These are phyloP conservation scores for Plasmodiophora brassicae DNA, from an alignment of 208 protist genomes.

Conservation along the genomic window DNA sequence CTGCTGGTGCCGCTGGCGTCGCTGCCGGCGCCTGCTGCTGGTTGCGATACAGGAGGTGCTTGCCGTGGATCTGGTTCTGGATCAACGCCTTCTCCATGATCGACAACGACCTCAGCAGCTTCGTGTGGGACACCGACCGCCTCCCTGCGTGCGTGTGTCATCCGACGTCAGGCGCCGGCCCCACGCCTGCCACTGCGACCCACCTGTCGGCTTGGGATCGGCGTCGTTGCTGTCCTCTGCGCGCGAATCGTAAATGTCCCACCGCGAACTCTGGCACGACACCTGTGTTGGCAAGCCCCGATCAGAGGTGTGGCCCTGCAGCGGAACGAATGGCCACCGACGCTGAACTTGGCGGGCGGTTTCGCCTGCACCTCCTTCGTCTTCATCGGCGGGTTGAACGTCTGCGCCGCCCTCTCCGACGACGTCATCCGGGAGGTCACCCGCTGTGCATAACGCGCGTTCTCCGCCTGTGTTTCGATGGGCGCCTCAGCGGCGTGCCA, in stretches of 20 bases:
- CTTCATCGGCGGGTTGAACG: conserved; percentile 74
- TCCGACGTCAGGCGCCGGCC: background rate
- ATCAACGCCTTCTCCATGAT: background rate
- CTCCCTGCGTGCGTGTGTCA: too few species aligned
- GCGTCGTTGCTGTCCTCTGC: background rate
- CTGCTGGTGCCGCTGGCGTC: too few species aligned
- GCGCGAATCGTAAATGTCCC: conserved; percentile 74
- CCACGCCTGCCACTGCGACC: conserved; percentile 35
- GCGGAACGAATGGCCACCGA: conserved; percentile 49
- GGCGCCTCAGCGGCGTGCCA: background rate
- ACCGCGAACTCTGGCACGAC: conserved; percentile 63
- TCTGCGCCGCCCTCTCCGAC: conserved; percentile 70
- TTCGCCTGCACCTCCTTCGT: conserved; percentile 73
- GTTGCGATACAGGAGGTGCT: conserved; percentile 15
- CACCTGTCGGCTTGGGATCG: conserved; percentile 50
- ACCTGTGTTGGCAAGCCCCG: background rate
- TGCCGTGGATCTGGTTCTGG: conserved; percentile 7
- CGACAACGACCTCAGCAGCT: background rate
- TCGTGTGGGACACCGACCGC: background rate
- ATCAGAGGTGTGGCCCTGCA: background rate
- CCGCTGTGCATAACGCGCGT: background rate
- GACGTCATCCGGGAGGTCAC: conserved; percentile 38
- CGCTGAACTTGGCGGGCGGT: conserved; percentile 59
- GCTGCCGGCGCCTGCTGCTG: background rate
- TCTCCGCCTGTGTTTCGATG: background rate